These are phyloP conservation scores for Diphasiastrum complanatum DNA, from an alignment of 83 land plant genomes.

Conservation along the genomic window DNA sequence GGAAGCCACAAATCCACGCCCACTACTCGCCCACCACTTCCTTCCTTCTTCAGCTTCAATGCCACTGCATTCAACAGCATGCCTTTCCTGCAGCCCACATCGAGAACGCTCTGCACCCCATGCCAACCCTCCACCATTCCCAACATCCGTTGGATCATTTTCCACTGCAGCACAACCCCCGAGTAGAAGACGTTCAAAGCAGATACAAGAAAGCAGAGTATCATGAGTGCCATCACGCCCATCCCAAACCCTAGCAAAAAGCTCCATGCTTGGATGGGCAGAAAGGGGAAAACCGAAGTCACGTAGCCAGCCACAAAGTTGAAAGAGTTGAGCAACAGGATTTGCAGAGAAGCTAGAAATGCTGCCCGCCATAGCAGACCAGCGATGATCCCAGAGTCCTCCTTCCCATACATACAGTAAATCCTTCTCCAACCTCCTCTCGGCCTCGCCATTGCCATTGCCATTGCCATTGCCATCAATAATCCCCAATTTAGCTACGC, in stretches of 20 bases:
- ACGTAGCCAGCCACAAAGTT: too few relatives aligned
- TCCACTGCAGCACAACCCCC: constrained; percentile 38
- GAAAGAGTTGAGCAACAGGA: too few relatives aligned
- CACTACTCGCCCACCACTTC: constrained; percentile 49
- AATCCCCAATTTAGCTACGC: too few relatives aligned
- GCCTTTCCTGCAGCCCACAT: constrained; percentile 63
- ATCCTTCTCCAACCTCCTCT: too few relatives aligned
- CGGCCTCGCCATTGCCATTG: too few relatives aligned
- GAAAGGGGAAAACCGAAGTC: constrained; percentile 15
- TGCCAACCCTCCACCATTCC: constrained; percentile 49
- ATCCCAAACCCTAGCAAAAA: constrained; percentile 45
- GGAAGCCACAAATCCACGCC: constrained; percentile 40
- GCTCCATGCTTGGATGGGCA: constrained; percentile 31
- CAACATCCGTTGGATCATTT: constrained; percentile 51
- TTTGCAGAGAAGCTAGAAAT: too few relatives aligned
- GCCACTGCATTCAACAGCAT: constrained; percentile 56
- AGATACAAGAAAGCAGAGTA: constrained; percentile 46
- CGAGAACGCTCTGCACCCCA: constrained; percentile 40
- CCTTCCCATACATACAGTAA: too few relatives aligned
- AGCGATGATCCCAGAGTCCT: too few relatives aligned
- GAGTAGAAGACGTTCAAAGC: constrained; percentile 49
- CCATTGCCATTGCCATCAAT: too few relatives aligned
- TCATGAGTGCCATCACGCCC: constrained; percentile 39
- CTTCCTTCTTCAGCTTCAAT: constrained; percentile 47
- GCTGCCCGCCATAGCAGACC: too few relatives aligned